Conservation (phyloP, 164 flowering plant species). For the Cinnamomum micranthum region DNA sequence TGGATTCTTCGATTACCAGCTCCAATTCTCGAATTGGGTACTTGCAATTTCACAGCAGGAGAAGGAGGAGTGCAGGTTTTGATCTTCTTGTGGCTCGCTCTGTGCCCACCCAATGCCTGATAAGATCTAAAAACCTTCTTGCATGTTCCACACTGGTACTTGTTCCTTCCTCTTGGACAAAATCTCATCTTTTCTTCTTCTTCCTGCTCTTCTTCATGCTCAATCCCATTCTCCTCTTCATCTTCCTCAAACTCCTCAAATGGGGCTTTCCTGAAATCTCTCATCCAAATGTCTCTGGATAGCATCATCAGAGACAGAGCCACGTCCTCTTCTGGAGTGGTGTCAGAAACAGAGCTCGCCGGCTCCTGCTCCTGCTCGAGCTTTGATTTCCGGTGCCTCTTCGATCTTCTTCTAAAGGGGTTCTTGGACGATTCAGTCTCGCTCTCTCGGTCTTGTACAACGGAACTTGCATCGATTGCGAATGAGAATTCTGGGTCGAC, state of each 20-base stretch:
- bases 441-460: slow-evolving; percentile 61
- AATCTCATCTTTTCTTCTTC: not conserved
- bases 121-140: slow-evolving; percentile 62
- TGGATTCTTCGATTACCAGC: slow-evolving; percentile 32
- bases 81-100: slow-evolving; percentile 84
- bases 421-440: slow-evolving; percentile 70
- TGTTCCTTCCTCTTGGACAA: slow-evolving; percentile 18
- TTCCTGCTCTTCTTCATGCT: not conserved
- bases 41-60: not conserved
- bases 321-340: slow-evolving; percentile 71
- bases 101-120: slow-evolving; percentile 88
- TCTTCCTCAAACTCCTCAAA: not conserved
- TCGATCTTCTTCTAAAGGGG: slow-evolving; percentile 51
- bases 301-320: slow-evolving; percentile 85
- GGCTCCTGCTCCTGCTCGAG: slow-evolving; percentile 41
- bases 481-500: slow-evolving; percentile 27
- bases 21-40: slow-evolving; percentile 8
- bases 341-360: slow-evolving; percentile 65
- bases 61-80: slow-evolving; percentile 17
- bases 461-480: slow-evolving; percentile 18
- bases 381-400: slow-evolving; percentile 25
- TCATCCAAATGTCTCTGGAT: slow-evolving; percentile 63
- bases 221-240: slow-evolving; percentile 4
- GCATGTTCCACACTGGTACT: slow-evolving; percentile 82
- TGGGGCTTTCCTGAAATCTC: not conserved